Percentiles rank a stretch among this genome's conserved stretches.
Evolutionary conservation across 768 basidiomycete species (phyloP).

Genomic region (Stropharia rugosoannulata): DNA sequence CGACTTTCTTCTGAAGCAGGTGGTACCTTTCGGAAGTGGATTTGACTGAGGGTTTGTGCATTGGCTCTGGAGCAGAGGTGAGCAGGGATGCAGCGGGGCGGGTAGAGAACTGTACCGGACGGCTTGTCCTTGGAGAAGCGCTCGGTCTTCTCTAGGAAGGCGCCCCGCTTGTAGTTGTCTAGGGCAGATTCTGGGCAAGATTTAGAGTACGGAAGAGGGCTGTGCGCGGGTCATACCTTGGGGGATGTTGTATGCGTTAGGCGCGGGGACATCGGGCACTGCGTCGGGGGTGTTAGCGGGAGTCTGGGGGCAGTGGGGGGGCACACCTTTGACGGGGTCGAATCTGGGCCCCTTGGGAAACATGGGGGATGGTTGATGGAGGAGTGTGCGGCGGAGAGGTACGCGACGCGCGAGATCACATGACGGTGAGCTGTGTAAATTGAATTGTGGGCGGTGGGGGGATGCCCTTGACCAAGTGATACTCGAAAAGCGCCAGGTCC

Average conservation of each 20-base stretch:
- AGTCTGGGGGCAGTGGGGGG: background rate
- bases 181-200: conserved; percentile 36
- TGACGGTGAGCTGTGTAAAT: conserved; percentile 14
- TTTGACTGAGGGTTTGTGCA: conserved; percentile 19
- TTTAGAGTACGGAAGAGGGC: background rate
- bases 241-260: conserved; percentile 43
- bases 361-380: conserved; percentile 22
- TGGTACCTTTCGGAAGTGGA: conserved; percentile 40
- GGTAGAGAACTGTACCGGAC: conserved; percentile 31
- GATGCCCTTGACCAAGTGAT: background rate
- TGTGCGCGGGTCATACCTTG: conserved; percentile 29
- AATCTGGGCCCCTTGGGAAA: conserved; percentile 52
- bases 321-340: conserved; percentile 36
- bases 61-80: conserved; percentile 15
- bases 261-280: conserved; percentile 55
- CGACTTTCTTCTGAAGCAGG: conserved; percentile 58
- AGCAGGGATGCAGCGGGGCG: background rate
- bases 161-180: conserved; percentile 56
- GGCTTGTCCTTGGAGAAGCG: conserved; percentile 47
- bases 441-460: background rate
- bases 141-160: conserved; percentile 56
- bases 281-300: background rate
- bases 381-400: background rate
- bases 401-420: conserved; percentile 24
- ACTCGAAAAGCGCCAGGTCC: conserved; percentile 1